A percentile compares a stretch with the other conserved stretches of the same genome.
Evolutionary conservation across 768 basidiomycete species (phyloP).

Genomic region (Naganishia friedmannii): DNA sequence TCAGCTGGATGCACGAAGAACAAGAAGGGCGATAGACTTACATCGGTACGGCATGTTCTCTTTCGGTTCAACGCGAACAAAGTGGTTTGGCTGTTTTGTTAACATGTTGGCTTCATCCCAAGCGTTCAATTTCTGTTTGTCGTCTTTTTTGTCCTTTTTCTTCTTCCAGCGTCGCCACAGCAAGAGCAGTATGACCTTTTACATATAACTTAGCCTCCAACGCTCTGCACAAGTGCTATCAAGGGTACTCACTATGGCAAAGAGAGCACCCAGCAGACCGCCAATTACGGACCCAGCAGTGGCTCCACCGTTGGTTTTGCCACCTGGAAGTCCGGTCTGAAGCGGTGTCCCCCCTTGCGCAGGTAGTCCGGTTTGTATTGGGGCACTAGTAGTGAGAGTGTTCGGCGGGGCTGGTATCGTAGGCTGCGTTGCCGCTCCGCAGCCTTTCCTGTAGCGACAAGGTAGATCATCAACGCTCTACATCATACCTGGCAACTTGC

Average conservation of each 20-base stretch:
- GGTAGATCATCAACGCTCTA: not conserved
- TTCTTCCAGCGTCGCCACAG: conserved; percentile 18
- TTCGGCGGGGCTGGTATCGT: not conserved
- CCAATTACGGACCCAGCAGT: conserved; percentile 14
- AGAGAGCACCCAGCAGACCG: conserved; percentile 6
- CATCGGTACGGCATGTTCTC: conserved; percentile 17
- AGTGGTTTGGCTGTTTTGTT: conserved; percentile 25
- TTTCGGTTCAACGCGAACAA: conserved; percentile 22
- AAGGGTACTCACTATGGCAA: conserved; percentile 11
- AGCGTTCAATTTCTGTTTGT: conserved; percentile 10
- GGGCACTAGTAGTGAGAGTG: not conserved
- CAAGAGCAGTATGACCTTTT: conserved; percentile 14
- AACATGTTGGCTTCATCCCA: conserved; percentile 26
- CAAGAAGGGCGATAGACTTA: not conserved
- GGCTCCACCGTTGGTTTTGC: conserved; percentile 1
- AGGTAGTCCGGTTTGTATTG: too few species aligned
- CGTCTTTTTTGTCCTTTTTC: conserved; percentile 8
- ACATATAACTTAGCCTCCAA: not conserved
- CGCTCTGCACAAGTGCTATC: too few species aligned
- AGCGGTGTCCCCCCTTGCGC: too few species aligned
- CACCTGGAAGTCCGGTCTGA: conserved; percentile 16
- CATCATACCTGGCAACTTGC: not conserved
- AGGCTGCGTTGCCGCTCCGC: not conserved
- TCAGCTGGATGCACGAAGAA: not conserved
- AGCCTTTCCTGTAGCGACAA: conserved; percentile 3